phyloP scores from a whole-genome alignment of 805 yeast genomes.

The Yamadazyma sp. region DNA sequence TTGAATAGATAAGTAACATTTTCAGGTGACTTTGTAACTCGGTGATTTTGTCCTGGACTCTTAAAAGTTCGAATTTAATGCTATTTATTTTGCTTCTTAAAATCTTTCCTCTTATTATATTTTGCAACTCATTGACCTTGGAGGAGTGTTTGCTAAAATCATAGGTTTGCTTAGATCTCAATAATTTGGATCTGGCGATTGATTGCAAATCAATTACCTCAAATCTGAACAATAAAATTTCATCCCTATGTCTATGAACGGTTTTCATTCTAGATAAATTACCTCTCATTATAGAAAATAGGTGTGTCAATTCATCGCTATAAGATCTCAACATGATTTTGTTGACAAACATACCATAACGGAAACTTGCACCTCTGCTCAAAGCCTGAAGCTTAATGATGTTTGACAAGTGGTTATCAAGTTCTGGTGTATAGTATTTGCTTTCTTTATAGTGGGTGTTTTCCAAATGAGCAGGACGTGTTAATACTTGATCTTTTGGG shows the following conservation, averaged over 20 bases:
- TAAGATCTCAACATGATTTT: conserved; percentile 59
- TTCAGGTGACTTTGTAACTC: conserved; percentile 39
- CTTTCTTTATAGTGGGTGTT: conserved; percentile 8
- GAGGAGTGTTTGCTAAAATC: conserved; percentile 15
- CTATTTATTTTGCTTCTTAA: conserved; percentile 21
- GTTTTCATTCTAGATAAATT: conserved; percentile 29
- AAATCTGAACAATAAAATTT: conserved; percentile 23
- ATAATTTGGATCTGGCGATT: conserved; percentile 26
- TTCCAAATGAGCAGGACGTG: conserved; percentile 5
- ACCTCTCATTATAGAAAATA: conserved; percentile 56
- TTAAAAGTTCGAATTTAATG: conserved; percentile 10
- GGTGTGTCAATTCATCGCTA: conserved; percentile 44
- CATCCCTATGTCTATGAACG: conserved; percentile 33
- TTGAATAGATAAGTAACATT: conserved; percentile 18
- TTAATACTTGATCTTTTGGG: conserved; percentile 6
- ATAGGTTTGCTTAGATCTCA: conserved; percentile 7
- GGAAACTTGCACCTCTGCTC: conserved; percentile 63
- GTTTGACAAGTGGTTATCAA: conserved; percentile 15
- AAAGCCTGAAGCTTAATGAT: conserved; percentile 63
- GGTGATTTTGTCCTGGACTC: conserved; percentile 17
- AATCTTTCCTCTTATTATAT: conserved; percentile 39
- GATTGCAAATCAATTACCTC: conserved; percentile 41
- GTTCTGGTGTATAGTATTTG: conserved; percentile 16
- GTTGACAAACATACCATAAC: conserved; percentile 63
- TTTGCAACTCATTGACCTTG: conserved; percentile 34